Base-by-base conservation (phyloP, 768 basidiomycete species). In the Artomyces pyxidatus region DNA sequence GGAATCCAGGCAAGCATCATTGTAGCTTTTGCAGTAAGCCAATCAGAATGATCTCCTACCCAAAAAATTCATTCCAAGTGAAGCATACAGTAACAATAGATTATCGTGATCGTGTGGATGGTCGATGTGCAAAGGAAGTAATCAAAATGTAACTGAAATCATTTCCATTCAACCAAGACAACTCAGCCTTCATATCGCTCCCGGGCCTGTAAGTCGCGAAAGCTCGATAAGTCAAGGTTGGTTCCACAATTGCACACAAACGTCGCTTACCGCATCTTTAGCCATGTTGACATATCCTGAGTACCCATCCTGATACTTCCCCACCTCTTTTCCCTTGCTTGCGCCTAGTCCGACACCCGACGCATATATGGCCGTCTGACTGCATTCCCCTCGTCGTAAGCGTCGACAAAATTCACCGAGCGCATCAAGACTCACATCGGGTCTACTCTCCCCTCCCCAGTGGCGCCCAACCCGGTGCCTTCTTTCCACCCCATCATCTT, bases 401-500 rank as follows among this genome's bases (percentile, higher is more conserved):
- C 49, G 22, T 16, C 37, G 37, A 26, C 17, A n/a, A 16, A 23
- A 40, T 6, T 35, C 26, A 39, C 42, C 8, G 54, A 32, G 42
- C 14, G 32, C 38, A 52, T 38, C 32, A 42, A 42, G 1, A 73
- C 85, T 42, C 65, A 86, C 82, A 97, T 81, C 11, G 94, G 93
- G 48, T 94, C 90, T 10, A 90, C 82, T 49, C 92, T 68, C 38
- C 94, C 94, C 45, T 89, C 87, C 4, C 87, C 87, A 41, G 75
- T 75, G 6, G 80, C 75, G 1, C 95, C 95, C 35, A 98, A 67
- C 1, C 95, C 94, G 14, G 77, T 81, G 6, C 94, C 94, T 59
- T 87, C 86, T 54, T 76, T 88, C 94, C 94, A 98, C 1, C 95
- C 96, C 94, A 98, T 97, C 80, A 95, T 94, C 65, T 91, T 90